Base-by-base conservation (phyloP, 2,329 filamentous ascomycete species). In the Cucurbitaria berberidis region DNA sequence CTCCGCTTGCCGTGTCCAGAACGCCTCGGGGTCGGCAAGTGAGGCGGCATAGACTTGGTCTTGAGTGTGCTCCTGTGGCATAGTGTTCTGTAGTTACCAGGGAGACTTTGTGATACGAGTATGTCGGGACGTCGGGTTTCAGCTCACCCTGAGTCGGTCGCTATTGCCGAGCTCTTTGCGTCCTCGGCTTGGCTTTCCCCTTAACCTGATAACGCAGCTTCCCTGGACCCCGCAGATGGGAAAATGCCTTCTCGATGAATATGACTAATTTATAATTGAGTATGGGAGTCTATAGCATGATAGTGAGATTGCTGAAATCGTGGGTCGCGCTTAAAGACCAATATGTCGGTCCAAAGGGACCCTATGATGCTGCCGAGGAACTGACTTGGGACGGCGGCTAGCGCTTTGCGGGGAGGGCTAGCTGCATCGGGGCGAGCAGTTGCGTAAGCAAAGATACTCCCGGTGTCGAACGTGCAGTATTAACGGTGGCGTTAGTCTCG, bases 1-100 rank as follows among this genome's bases (percentile, higher is more conserved):
- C 39, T 85, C 80, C 5, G 91, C 91, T 69, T 95, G 90, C 49
- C 82, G 80, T 19, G 78, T 78, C 91, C 91, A 96, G 77, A 96
- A 96, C 5, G 77, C 69, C 57, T 89, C 84, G 0, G 90, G 90
- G 59, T 89, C 78, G n/a, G 76, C 73, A 43, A 95, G 82, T 47
- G 90, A 93, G 55, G 71, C 66, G 3, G 69, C 57, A 60, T 83
- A 79, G n/a, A 81, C 77, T n/a, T 66, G 54, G 60, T 84, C 78
- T 72, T 86, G 83, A 3, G 79, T 54, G 44, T 73, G 68, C 39
- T 43, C 38, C 19, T 46, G 39, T 10, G 48, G 22, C 55, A 55
- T 56, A 9, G 24, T 50, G 16, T 19, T n/a, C 10, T 41, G 27
- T n/a, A 3, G n/a, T 27, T 27, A 27, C 5, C 15, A 16, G n/a